These are phyloP conservation scores for Helichrysum umbraculigerum DNA, from an alignment of 129 eudicot genomes.

Conservation along the genomic window DNA sequence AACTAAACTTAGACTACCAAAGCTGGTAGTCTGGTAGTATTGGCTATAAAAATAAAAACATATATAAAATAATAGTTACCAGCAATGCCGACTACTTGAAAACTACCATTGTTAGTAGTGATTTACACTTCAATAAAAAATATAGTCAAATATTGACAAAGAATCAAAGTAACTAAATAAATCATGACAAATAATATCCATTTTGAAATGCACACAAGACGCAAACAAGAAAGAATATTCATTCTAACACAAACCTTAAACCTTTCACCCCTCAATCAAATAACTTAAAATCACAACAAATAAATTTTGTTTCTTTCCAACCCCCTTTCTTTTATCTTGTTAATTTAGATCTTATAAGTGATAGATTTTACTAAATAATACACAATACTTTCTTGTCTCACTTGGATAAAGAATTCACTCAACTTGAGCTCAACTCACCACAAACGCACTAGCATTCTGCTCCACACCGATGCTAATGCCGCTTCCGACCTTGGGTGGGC, in stretches of 20 bases:
- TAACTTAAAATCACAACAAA: conserved; percentile 38
- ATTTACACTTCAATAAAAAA: background rate
- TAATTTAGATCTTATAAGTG: conserved; percentile 23
- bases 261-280: conserved; percentile 37
- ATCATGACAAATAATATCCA: conserved; percentile 27
- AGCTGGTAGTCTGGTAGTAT: no score
- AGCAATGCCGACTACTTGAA: no score
- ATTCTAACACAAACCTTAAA: conserved; percentile 33
- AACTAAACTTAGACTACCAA: no score
- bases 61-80: no score
- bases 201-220: conserved; percentile 40
- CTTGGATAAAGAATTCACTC: conserved; percentile 25
- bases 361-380: conserved; percentile 28
- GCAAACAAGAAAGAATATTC: conserved; percentile 22
- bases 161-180: conserved; percentile 25
- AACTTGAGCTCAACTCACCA: conserved; percentile 38
- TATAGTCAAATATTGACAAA: background rate
- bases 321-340: conserved; percentile 9
- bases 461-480: conserved; percentile 34
- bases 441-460: conserved; percentile 24
- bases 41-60: no score
- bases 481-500: conserved; percentile 43
- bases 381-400: conserved; percentile 31
- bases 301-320: conserved; percentile 4
- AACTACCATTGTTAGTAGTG: no score